A percentile compares a stretch with the other conserved stretches of the same genome.
These are phyloP conservation scores for Candida sanyiensis DNA, from an alignment of 805 yeast genomes.

Conservation along the genomic window DNA sequence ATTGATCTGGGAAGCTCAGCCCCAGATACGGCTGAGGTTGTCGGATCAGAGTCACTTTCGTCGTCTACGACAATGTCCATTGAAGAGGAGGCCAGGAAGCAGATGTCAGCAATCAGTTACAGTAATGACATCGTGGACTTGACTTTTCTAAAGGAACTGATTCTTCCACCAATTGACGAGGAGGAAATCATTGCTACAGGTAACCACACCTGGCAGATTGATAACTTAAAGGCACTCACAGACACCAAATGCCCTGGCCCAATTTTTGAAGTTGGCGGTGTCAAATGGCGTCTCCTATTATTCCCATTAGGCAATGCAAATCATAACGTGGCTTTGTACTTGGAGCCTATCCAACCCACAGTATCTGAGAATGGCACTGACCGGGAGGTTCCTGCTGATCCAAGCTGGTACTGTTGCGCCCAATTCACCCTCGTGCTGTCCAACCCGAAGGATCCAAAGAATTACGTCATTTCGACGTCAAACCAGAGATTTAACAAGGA, in stretches of 20 bases:
- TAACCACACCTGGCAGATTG: slow-evolving; percentile 35
- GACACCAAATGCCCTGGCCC: slow-evolving; percentile 34
- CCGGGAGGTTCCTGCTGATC: slow-evolving; percentile 30
- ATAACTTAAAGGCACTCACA: slow-evolving; percentile 24
- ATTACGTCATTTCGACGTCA: slow-evolving; percentile 57
- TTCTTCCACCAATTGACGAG: slow-evolving; percentile 26
- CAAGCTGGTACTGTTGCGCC: slow-evolving; percentile 84
- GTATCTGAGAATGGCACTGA: slow-evolving; percentile 24
- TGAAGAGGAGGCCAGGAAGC: slow-evolving; percentile 11
- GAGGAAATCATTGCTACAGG: slow-evolving; percentile 29
- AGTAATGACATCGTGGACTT: slow-evolving; percentile 15
- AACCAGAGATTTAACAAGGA: slow-evolving; percentile 69
- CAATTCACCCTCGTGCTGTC: slow-evolving; percentile 83
- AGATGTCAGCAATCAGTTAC: slow-evolving; percentile 3
- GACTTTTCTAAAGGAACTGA: slow-evolving; percentile 13
- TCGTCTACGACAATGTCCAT: slow-evolving; percentile 2
- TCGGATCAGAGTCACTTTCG: background rate
- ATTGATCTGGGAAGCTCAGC: slow-evolving; percentile 4
- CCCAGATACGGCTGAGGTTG: background rate
- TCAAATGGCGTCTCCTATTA: slow-evolving; percentile 62
- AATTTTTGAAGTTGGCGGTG: slow-evolving; percentile 51
- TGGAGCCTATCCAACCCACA: slow-evolving; percentile 58
- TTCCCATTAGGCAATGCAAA: slow-evolving; percentile 73
- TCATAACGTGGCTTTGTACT: slow-evolving; percentile 60
- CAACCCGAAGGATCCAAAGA: slow-evolving; percentile 65